Percentiles rank a stretch among this genome's conserved stretches.
These are phyloP conservation scores for Lasiodiplodia sp. DNA, from an alignment of 2,329 filamentous ascomycete species.

Conservation along the genomic window DNA sequence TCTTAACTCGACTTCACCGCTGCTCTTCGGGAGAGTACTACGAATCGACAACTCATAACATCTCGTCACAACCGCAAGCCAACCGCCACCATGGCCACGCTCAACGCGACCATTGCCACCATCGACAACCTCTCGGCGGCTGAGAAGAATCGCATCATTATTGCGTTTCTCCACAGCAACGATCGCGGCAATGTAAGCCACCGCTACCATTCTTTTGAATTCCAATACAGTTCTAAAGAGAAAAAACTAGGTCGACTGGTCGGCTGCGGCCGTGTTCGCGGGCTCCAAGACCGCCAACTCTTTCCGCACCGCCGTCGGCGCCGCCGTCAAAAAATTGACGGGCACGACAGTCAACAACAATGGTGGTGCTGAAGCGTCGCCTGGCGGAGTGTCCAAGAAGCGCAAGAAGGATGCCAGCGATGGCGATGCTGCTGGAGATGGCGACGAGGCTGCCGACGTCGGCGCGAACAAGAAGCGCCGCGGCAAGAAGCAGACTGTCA, in stretches of 20 bases:
- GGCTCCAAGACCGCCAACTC: not conserved
- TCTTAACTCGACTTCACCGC: too few relatives aligned
- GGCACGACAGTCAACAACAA: too few relatives aligned
- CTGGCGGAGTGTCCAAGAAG: not conserved
- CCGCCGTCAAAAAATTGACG: too few relatives aligned
- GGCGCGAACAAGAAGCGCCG: not conserved
- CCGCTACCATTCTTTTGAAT: too few relatives aligned
- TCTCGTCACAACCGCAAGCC: too few relatives aligned
- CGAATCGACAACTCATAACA: too few relatives aligned
- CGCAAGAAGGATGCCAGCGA: too few relatives aligned
- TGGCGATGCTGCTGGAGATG: not conserved
- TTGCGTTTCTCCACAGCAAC: not conserved
- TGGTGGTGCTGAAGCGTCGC: too few relatives aligned
- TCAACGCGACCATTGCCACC: not conserved
- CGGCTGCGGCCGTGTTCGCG: too few relatives aligned
- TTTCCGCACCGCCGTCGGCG: not conserved
- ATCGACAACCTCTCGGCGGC: not conserved
- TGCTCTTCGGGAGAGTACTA: too few relatives aligned
- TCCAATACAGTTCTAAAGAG: too few relatives aligned
- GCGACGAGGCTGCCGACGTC: not conserved
- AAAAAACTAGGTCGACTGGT: too few relatives aligned
- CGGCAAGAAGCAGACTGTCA: not conserved
- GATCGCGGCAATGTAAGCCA: not conserved
- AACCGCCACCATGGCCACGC: not conserved
- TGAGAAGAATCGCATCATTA: not conserved